Conservation (phyloP, 768 basidiomycete species). For the Tricholoma sp. region DNA sequence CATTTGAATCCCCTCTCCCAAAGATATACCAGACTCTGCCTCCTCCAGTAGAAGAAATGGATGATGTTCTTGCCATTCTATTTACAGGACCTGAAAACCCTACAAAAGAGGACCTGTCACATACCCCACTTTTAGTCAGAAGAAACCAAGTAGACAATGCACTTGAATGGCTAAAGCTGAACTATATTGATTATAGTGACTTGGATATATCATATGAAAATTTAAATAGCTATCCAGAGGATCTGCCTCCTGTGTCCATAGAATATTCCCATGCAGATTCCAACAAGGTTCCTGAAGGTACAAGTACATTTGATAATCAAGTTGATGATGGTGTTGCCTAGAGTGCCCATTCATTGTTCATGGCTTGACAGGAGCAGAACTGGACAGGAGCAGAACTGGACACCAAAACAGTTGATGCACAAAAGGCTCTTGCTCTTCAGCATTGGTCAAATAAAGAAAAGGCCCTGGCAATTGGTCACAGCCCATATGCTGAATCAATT, state of each 20-base stretch:
- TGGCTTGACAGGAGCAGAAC: conserved; percentile 26
- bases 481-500: conserved; percentile 15
- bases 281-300: conserved; percentile 20
- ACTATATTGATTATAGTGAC: conserved; percentile 29
- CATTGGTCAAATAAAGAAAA: conserved; percentile 20
- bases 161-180: conserved; percentile 31
- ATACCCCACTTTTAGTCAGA: neutral
- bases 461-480: conserved; percentile 24
- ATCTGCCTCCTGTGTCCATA: conserved; percentile 19
- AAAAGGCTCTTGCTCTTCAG: conserved; percentile 20
- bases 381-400: too few relatives aligned
- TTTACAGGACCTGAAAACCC: conserved; percentile 26
- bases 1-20: conserved; percentile 23
- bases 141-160: conserved; percentile 11
- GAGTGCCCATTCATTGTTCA: conserved; percentile 34
- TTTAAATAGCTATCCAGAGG: conserved; percentile 17
- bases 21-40: conserved; percentile 23
- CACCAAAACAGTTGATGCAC: conserved; percentile 11
- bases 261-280: conserved; percentile 13
- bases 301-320: conserved; percentile 21
- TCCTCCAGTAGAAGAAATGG: conserved; percentile 21
- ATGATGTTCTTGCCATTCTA: conserved; percentile 28
- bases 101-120: conserved; percentile 17
- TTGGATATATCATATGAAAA: conserved; percentile 24
- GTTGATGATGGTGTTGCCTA: conserved; percentile 23